Evolutionary conservation across 257 asterid species (phyloP).

Genomic region (Solanum phureja): DNA sequence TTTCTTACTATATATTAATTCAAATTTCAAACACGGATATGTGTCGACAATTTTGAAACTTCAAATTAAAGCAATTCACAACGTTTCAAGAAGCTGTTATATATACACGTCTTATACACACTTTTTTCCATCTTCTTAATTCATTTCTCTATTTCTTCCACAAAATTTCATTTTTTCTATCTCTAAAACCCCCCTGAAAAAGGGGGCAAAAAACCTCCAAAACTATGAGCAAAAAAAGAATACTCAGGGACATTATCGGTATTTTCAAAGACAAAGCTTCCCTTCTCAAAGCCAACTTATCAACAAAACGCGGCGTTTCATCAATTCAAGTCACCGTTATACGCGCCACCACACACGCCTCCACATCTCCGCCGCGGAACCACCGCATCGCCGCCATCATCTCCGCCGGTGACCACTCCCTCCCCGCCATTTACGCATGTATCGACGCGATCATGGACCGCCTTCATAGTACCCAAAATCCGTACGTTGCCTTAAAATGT

Average conservation of each 20-base stretch:
- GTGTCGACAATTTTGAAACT: neutral
- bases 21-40: neutral
- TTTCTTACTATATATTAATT: neutral
- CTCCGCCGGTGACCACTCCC: constrained; percentile 12
- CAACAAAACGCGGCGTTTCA: constrained; percentile 14
- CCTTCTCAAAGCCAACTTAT: constrained; percentile 19
- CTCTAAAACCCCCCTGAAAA: neutral
- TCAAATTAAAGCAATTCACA: neutral
- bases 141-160: neutral
- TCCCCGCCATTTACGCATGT: constrained; percentile 16
- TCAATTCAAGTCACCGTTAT: constrained; percentile 13
- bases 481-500: constrained; percentile 30
- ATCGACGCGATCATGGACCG: constrained; percentile 21
- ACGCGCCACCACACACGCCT: constrained; percentile 24
- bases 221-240: neutral
- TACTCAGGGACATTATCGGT: constrained; percentile 15
- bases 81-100: neutral
- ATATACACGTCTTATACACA: neutral
- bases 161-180: neutral
- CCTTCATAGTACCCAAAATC: constrained; percentile 17
- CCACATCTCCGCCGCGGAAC: constrained; percentile 19
- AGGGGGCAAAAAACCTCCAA: neutral
- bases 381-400: constrained; percentile 18
- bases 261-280: constrained; percentile 28
- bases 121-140: neutral